These are phyloP conservation scores for Isabelozyma heimii DNA, from an alignment of 805 yeast species.

Conservation along the genomic window DNA sequence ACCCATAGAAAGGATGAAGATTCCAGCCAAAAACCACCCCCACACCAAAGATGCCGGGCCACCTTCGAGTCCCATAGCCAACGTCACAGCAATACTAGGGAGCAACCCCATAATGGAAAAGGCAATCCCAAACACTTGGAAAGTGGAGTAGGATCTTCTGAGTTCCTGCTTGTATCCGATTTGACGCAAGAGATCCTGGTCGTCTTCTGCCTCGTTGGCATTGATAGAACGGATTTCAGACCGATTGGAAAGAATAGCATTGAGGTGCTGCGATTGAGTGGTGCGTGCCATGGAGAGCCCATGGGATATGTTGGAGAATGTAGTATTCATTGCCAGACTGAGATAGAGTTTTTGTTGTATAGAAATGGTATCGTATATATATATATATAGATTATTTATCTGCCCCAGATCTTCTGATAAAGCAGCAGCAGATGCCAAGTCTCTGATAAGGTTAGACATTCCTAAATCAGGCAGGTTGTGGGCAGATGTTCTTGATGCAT, in stretches of 20 bases:
- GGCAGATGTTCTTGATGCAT: background rate
- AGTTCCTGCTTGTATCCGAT: slow-evolving; percentile 73
- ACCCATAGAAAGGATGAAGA: slow-evolving; percentile 57
- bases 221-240: slow-evolving; percentile 19
- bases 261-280: slow-evolving; percentile 1
- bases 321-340: background rate
- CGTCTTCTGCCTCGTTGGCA: slow-evolving; percentile 4
- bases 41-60: slow-evolving; percentile 68
- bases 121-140: slow-evolving; percentile 70
- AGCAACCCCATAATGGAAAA: slow-evolving; percentile 71
- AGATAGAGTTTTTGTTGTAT: too few species aligned
- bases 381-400: too few species aligned
- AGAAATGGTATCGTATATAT: background rate
- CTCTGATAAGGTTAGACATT: background rate
- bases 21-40: slow-evolving; percentile 67
- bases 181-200: slow-evolving; percentile 43
- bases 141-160: slow-evolving; percentile 55
- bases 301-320: background rate
- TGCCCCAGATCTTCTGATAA: too few species aligned
- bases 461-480: background rate
- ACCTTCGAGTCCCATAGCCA: slow-evolving; percentile 52
- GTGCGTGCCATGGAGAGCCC: background rate
- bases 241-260: slow-evolving; percentile 11
- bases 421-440: too few species aligned
- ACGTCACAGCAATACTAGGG: slow-evolving; percentile 59